A percentile compares a stretch with the other conserved stretches of the same genome.
These are phyloP conservation scores for Sporisorium reilianum DNA, from an alignment of 1,284 basidiomycete species.

Conservation along the genomic window DNA sequence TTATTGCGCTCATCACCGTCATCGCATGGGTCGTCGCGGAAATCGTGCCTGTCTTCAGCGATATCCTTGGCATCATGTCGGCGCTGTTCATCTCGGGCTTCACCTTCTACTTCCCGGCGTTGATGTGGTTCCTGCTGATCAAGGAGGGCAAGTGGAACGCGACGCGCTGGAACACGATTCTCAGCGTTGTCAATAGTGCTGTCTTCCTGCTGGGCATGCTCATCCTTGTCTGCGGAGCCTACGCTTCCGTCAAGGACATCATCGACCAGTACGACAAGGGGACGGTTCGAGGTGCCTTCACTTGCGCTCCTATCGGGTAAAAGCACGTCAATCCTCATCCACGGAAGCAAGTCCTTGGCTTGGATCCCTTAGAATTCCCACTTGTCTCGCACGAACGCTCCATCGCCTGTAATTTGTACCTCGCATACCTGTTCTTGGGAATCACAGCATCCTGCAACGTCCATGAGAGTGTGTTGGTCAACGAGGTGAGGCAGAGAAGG, in stretches of 20 bases:
- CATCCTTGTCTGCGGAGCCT: constrained; percentile 54
- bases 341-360: not conserved
- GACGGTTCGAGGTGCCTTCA: constrained; percentile 41
- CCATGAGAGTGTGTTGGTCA: not conserved
- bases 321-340: not conserved
- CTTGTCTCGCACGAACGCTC: not conserved
- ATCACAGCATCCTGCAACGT: not conserved
- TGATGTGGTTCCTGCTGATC: constrained; percentile 71
- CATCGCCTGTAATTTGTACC: constrained; percentile 27
- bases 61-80: constrained; percentile 52
- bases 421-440: constrained; percentile 10
- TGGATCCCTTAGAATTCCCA: not conserved
- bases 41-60: constrained; percentile 54
- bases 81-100: constrained; percentile 57
- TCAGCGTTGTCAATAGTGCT: constrained; percentile 40
- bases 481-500: not conserved
- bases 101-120: constrained; percentile 64
- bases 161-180: constrained; percentile 41
- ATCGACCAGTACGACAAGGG: constrained; percentile 30
- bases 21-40: constrained; percentile 59
- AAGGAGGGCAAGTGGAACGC: constrained; percentile 55
- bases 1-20: constrained; percentile 46
- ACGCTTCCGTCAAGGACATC: constrained; percentile 49
- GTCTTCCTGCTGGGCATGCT: constrained; percentile 53
- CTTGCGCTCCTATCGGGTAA: constrained; percentile 38